Percentiles rank a stretch among this genome's conserved stretches.
phyloP scores from a whole-genome alignment of 495 filamentous ascomycete genomes.

The Podospora appendiculata region DNA sequence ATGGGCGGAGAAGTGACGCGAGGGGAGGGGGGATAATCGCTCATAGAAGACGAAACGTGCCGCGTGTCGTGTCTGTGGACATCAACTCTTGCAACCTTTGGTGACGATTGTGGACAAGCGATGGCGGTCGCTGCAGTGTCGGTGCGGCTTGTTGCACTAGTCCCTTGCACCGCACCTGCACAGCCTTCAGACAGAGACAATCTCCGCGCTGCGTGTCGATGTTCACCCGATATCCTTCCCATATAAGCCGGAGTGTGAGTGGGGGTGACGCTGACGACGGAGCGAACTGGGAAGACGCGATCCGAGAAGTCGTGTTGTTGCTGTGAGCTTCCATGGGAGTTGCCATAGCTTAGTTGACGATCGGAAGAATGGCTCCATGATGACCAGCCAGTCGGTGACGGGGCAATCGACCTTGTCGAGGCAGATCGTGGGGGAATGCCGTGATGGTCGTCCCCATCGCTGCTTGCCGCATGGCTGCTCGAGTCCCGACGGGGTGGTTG shows the following conservation, averaged over 20 bases:
- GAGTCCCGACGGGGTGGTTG: neutral
- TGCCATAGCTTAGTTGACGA: constrained; percentile 16
- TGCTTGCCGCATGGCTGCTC: neutral
- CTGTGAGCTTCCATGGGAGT: neutral
- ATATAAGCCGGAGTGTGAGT: constrained; percentile 1
- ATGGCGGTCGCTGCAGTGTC: neutral
- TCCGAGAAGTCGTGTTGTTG: constrained; percentile 39
- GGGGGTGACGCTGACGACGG: constrained; percentile 67
- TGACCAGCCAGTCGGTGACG: constrained; percentile 5
- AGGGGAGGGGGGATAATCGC: no score
- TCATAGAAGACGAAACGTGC: no score
- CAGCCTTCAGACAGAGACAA: constrained; percentile 11
- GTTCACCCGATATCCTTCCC: constrained; percentile 26
- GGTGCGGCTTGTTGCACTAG: neutral
- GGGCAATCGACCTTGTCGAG: neutral
- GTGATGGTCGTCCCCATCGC: neutral
- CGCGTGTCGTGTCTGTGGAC: no score
- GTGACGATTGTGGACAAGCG: no score
- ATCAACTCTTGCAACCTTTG: no score
- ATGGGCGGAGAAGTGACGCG: no score
- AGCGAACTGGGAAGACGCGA: constrained; percentile 78
- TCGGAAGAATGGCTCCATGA: constrained; percentile 20
- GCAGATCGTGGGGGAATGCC: neutral
- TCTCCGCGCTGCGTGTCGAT: constrained; percentile 4
- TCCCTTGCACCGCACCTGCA: neutral